Evolutionary conservation across 352 stramenopile species (phyloP).

Genomic region (Globisporangium spinosum): DNA sequence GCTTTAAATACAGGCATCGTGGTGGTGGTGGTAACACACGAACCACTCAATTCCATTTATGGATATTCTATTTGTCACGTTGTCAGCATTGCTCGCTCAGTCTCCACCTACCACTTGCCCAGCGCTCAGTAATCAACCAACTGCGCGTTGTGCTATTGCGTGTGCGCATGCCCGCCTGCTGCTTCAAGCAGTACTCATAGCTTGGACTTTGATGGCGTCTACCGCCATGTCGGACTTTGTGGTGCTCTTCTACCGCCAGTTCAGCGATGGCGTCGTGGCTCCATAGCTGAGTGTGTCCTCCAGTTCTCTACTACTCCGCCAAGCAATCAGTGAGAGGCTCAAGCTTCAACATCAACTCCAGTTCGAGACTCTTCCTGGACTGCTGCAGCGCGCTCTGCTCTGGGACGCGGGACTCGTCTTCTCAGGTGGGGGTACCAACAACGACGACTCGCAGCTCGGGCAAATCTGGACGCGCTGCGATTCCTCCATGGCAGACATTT

Average conservation of each 20-base stretch:
- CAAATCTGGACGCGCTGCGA: conserved; percentile 8
- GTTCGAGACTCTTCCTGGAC: conserved; percentile 17
- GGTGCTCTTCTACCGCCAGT: conserved; percentile 13
- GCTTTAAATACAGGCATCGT: no score
- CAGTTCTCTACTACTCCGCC: not conserved
- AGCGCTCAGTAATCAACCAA: not conserved
- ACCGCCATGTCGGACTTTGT: conserved; percentile 3
- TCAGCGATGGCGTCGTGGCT: conserved; percentile 1
- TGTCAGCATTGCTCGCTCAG: no score
- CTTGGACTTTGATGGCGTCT: not conserved
- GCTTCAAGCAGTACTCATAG: not conserved
- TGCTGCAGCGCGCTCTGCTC: conserved; percentile 25
- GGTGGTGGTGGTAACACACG: no score
- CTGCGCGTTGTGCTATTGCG: not conserved
- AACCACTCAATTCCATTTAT: no score
- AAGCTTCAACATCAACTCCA: not conserved
- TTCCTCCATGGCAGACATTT: conserved; percentile 5
- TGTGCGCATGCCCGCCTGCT: not conserved
- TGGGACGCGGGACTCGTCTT: conserved; percentile 23
- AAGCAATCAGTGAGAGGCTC: not conserved
- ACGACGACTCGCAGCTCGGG: not conserved
- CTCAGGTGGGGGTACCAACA: not conserved
- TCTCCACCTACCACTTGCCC: no score
- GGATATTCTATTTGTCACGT: no score
- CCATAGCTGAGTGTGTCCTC: not conserved